phyloP scores from a whole-genome alignment of 2,329 filamentous ascomycete genomes.

The Aureobasidium sp. region DNA sequence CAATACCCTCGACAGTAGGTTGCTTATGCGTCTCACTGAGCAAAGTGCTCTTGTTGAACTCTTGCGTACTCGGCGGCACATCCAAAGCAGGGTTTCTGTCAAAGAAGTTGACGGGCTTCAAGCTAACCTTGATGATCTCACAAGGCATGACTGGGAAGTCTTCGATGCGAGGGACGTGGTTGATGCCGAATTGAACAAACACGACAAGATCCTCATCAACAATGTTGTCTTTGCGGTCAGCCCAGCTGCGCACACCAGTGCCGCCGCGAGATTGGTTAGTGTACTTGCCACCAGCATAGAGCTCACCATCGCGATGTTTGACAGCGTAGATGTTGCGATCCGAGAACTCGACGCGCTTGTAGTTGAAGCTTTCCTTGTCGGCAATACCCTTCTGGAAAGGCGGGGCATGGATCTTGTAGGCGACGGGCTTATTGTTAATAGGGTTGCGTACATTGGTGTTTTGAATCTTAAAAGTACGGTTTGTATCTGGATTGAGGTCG shows the following conservation, averaged over 20 bases:
- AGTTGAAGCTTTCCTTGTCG: constrained; percentile 46
- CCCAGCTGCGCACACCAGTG: constrained; percentile 41
- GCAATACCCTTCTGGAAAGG: constrained; percentile 44
- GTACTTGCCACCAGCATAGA: constrained; percentile 53
- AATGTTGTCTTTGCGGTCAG: constrained; percentile 44
- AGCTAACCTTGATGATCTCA: constrained; percentile 48
- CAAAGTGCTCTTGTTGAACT: constrained; percentile 36
- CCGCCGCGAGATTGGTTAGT: constrained; percentile 51
- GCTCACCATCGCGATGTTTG: constrained; percentile 49
- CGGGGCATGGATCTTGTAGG: constrained; percentile 43
- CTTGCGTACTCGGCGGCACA: constrained; percentile 46
- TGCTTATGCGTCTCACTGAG: constrained; percentile 27
- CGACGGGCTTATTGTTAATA: constrained; percentile 40
- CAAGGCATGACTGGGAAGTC: constrained; percentile 43
- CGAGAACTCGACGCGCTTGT: constrained; percentile 51
- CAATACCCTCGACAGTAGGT: constrained; percentile 25
- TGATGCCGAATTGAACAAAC: constrained; percentile 51
- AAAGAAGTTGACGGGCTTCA: constrained; percentile 54
- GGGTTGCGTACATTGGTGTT: constrained; percentile 38
- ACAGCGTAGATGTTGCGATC: constrained; percentile 52
- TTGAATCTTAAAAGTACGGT: constrained; percentile 43
- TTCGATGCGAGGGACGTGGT: constrained; percentile 31
- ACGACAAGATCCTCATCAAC: constrained; percentile 50
- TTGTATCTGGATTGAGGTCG: constrained; percentile 38
- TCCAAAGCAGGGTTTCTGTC: constrained; percentile 51